Conservation (phyloP, 805 yeast genomes). For the Pachysolen tannophilus region DNA sequence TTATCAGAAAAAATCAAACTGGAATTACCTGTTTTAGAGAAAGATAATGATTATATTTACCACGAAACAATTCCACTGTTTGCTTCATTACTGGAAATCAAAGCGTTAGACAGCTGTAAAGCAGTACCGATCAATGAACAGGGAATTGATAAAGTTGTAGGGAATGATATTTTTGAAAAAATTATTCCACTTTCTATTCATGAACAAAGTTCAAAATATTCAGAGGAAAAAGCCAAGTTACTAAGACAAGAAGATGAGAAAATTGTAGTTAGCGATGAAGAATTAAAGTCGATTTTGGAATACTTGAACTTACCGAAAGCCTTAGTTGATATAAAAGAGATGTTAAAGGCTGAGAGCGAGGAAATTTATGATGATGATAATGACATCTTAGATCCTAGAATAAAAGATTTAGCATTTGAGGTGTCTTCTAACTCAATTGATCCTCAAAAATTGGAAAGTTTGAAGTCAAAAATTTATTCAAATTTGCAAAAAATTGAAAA, state of each 20-base stretch:
- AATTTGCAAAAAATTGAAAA: constrained; percentile 4
- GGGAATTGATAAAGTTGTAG: constrained; percentile 36
- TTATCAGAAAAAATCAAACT: constrained; percentile 22
- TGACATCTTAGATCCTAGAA: constrained; percentile 29
- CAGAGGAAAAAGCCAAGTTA: constrained; percentile 80
- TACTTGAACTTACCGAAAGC: constrained; percentile 69
- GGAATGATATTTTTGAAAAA: constrained; percentile 59
- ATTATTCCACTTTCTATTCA: constrained; percentile 84
- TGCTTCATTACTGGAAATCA: constrained; percentile 54
- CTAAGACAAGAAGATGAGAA: constrained; percentile 68
- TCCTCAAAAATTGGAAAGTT: not conserved
- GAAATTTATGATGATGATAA: constrained; percentile 14
- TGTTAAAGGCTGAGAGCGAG: constrained; percentile 11
- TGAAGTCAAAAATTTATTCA: constrained; percentile 3
- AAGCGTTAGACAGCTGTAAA: constrained; percentile 63
- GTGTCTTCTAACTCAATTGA: constrained; percentile 14
- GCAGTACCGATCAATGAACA: constrained; percentile 43
- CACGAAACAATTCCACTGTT: constrained; percentile 67
- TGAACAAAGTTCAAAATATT: constrained; percentile 78
- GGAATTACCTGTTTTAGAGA: constrained; percentile 38
- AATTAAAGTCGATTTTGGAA: constrained; percentile 71
- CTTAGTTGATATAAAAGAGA: constrained; percentile 41
- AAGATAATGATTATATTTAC: constrained; percentile 86
- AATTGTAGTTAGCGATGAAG: constrained; percentile 72
- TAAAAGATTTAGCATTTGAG: constrained; percentile 30